phyloP scores from a whole-genome alignment of 2,329 filamentous ascomycete species.

The Bipolaris bicolor region DNA sequence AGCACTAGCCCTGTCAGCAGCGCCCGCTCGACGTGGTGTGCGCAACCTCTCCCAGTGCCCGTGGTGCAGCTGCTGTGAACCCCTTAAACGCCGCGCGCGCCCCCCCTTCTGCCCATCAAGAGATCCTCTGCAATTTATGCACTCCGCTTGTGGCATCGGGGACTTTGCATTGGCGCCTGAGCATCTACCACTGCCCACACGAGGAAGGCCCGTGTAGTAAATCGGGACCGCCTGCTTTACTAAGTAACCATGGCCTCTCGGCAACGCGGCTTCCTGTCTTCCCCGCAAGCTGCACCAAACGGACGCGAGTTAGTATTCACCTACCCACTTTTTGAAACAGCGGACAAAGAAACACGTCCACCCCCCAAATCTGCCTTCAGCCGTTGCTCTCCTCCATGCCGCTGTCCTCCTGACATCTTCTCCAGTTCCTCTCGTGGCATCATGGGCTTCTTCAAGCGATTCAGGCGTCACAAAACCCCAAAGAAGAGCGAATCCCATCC shows the following conservation, averaged over 20 bases:
- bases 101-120: constrained; percentile 8
- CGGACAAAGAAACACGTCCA: constrained; percentile 4
- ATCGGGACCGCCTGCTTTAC: constrained; percentile 14
- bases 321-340: constrained; percentile 19
- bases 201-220: neutral
- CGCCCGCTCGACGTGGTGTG: constrained; percentile 2
- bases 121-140: constrained; percentile 19
- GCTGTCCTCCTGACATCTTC: constrained; percentile 21
- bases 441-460: constrained; percentile 60
- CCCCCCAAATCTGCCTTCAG: constrained; percentile 19
- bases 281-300: constrained; percentile 34
- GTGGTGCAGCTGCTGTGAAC: constrained; percentile 9
- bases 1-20: constrained; percentile 23
- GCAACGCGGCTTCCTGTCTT: constrained; percentile 29
- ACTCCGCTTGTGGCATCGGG: constrained; percentile 7
- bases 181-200: neutral
- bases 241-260: constrained; percentile 33
- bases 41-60: constrained; percentile 10
- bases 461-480: constrained; percentile 52
- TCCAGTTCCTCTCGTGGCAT: constrained; percentile 40
- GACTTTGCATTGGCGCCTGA: constrained; percentile 10
- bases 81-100: constrained; percentile 23
- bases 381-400: constrained; percentile 14
- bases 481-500: constrained; percentile 44
- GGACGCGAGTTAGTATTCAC: constrained; percentile 34